Base-by-base conservation (phyloP, 805 yeast genomes). In the Saccharomycopsis schoenii region DNA sequence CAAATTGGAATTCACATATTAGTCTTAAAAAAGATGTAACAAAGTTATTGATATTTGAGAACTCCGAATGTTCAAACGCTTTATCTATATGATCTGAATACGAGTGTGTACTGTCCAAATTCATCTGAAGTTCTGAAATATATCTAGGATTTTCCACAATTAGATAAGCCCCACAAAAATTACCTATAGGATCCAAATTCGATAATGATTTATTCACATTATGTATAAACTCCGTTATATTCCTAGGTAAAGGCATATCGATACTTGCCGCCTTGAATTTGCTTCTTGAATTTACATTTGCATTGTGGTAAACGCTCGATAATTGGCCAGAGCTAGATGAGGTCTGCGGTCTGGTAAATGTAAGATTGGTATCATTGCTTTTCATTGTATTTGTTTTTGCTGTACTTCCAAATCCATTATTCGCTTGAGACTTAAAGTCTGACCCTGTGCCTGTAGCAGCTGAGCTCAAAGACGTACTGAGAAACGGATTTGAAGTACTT, bases 1-100 rank as follows among this genome's bases (percentile, higher is more conserved):
- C 55, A 5, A 52, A 57, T 36, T 61, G 57, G 21, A 63, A 58
- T 14, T 58, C 58, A 39, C 58, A 29, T 17, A 59, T 24, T 43
- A 59, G 60, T 6, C 21, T 52, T n/a, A 63, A 19, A 17, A 21
- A 56, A 14, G 21, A 47, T 24, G 15, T 19, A 6, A 21, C 52
- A 24, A 47, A 47, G 21, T 47, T 47, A 25, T 21, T 47, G n/a
- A 24, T 25, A 47, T 47, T 47, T 10, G 52, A 47, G 11, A 47
- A 25, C 25, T 47, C 17, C 3, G 52, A 47, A 47, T 21, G 19
- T 15, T 47, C 52, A 24, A 47, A 47, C 11, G 52, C 2, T 47
- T 17, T 17, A 12, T 47, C 52, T 47, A 47, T 47, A 2, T 47
- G 14, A 25, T 12, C 34, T 12, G 34, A 47, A 24, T 21, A 47